Conservation (phyloP, 2,329 filamentous ascomycete species). For the Sarocladiaceae sp. region DNA sequence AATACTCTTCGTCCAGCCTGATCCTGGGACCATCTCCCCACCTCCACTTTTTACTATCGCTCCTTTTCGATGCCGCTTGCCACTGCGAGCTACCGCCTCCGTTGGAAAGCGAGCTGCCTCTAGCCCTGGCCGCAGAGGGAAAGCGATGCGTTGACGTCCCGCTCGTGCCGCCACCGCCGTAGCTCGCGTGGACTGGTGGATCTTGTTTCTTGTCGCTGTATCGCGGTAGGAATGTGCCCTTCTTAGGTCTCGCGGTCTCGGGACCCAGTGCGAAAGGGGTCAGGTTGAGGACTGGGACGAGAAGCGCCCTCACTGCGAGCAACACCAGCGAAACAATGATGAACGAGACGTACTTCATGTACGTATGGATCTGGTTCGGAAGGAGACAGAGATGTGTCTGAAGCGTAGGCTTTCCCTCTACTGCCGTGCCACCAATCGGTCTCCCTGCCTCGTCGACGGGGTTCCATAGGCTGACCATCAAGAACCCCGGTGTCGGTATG, state of each 20-base stretch:
- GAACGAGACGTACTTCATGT: constrained; percentile 68
- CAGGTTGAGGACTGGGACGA: constrained; percentile 49
- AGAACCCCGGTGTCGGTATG: constrained; percentile 77
- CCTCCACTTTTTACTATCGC: constrained; percentile 19
- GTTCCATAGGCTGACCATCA: constrained; percentile 88
- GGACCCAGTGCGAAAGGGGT: constrained; percentile 47
- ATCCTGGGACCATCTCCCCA: constrained; percentile 46
- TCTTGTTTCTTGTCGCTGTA: constrained; percentile 47
- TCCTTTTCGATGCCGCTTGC: constrained; percentile 20
- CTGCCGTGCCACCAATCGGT: constrained; percentile 34
- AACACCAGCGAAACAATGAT: constrained; percentile 45
- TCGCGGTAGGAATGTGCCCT: constrained; percentile 4
- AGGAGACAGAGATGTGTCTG: constrained; percentile 88
- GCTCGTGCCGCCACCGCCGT: constrained; percentile 10
- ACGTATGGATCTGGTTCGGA: constrained; percentile 80
- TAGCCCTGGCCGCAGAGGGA: constrained; percentile 32
- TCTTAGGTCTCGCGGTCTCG: constrained; percentile 23
- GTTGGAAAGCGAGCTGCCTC: constrained; percentile 37
- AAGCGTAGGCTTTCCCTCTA: constrained; percentile 49
- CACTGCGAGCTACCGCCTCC: constrained; percentile 18
- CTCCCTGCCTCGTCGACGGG: constrained; percentile 61
- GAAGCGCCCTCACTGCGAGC: constrained; percentile 47
- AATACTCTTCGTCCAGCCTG: constrained; percentile 44
- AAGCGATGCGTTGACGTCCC: constrained; percentile 6
- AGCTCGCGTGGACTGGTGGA: constrained; percentile 20